Conservation (phyloP, 768 basidiomycete genomes). For the Ephemerocybe angulata region DNA sequence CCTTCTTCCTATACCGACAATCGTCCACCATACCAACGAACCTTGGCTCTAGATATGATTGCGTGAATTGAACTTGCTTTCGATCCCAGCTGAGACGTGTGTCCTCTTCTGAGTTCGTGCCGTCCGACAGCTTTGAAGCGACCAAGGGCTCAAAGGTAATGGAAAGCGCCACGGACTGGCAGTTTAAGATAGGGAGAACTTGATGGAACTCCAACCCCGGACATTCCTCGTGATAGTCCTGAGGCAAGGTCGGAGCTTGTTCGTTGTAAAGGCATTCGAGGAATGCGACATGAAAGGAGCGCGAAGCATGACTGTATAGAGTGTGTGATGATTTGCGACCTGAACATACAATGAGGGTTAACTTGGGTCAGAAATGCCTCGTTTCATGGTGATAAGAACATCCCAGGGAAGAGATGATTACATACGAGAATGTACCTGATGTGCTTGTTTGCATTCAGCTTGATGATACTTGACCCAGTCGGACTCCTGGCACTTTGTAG, state of each 20-base stretch:
- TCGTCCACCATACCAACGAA: background rate
- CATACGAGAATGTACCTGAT: background rate
- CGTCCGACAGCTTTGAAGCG: background rate
- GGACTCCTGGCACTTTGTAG: background rate
- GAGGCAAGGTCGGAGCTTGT: no score
- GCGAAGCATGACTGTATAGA: background rate
- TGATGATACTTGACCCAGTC: background rate
- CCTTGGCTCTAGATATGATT: background rate
- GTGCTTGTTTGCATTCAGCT: background rate
- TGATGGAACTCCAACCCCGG: background rate
- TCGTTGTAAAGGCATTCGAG: background rate
- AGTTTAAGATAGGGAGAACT: background rate
- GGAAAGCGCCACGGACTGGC: background rate
- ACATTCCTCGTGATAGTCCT: background rate
- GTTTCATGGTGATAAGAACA: background rate
- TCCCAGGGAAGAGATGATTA: background rate
- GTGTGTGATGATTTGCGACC: background rate
- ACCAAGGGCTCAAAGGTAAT: background rate
- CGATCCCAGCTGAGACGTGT: background rate
- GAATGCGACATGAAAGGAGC: background rate
- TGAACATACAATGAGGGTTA: background rate
- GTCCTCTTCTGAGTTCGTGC: background rate
- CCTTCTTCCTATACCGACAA: background rate
- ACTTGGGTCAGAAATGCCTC: background rate
- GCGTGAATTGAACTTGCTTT: background rate